Base-by-base conservation (phyloP, 2,329 filamentous ascomycete species). In the Colletotrichum incanum region DNA sequence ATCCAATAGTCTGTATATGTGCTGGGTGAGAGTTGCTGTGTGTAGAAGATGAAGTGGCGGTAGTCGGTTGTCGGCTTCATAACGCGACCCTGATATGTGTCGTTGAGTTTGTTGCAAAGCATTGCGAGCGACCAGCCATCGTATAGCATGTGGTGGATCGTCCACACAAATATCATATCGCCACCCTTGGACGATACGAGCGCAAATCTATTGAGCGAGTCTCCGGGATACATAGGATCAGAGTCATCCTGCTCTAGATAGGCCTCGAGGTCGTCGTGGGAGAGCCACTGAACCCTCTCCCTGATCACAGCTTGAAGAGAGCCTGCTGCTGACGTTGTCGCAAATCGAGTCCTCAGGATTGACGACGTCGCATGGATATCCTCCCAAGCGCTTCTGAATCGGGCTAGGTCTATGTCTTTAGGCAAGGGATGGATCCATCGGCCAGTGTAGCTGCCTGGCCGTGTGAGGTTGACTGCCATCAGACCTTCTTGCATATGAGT, bases 231-330 rank as follows among this genome's bases (percentile, higher is more conserved):
- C 74, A 78, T 78, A 14, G 58, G 58, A 23, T 71, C 45, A 5
- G 71, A 45, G 16, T 71, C 61, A n/a, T 71, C 67, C 7, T 59
- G 11, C 1, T 62, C 50, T 7, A 73, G 39, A 12, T 73, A 73
- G 2, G 49, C 58, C 2, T 73, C 67, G 11, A 73, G 71, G 20
- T 73, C 8, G 26, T 64, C 8, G 37, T 64, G 56, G 11, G 31
- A 23, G 8, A 47, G 50, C 71, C 71, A 73, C 3, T 52, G 43
- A 3, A 71, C 47, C 5, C 7, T 31, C 31, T 45, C 58, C 0
- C 28, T 41, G 12, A 72, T 28, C 2, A 73, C 58, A 4, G 91
- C 45, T 85, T 96, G 20, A 92, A 96, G 63, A 20, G 63, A 72
- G 4, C 69, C 69, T 0, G 65, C 69, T 12, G 65, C 41, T 12